Evolutionary conservation across 164 flowering plant genomes (phyloP).

Genomic region (Tinospora cordifolia): DNA sequence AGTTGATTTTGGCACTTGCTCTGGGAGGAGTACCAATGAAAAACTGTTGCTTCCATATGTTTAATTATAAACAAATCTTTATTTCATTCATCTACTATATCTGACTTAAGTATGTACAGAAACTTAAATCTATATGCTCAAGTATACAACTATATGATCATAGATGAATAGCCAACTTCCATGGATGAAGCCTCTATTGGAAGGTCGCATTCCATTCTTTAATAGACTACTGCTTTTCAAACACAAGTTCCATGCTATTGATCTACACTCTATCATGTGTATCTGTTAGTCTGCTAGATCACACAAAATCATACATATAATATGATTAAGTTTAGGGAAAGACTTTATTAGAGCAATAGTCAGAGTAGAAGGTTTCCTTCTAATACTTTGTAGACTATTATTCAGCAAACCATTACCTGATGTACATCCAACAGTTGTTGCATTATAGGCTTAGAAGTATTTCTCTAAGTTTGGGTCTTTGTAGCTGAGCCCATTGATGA

Average conservation of each 20-base stretch:
- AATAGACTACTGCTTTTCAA: too few relatives aligned
- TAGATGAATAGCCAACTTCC: not conserved
- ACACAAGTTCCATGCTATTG: too few relatives aligned
- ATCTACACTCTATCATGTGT: too few relatives aligned
- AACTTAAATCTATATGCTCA: not conserved
- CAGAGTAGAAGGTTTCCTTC: not conserved
- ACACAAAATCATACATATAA: too few relatives aligned
- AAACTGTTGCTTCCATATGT: too few relatives aligned
- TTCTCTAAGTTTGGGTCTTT: conserved; percentile 17
- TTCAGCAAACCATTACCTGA: not conserved
- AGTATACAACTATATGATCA: not conserved
- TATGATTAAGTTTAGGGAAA: too few relatives aligned
- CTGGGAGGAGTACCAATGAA: too few relatives aligned
- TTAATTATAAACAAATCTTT: not conserved
- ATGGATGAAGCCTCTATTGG: not conserved
- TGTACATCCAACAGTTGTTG: conserved; percentile 2
- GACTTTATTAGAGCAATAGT: too few relatives aligned
- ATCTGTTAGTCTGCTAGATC: too few relatives aligned
- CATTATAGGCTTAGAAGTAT: not conserved
- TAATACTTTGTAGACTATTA: not conserved
- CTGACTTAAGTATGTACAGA: not conserved
- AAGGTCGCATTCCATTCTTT: not conserved
- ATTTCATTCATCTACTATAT: not conserved
- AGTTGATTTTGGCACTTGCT: too few relatives aligned
- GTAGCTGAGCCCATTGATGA: conserved; percentile 10